A percentile compares a stretch with the other conserved stretches of the same genome.
phyloP scores from a whole-genome alignment of 768 basidiomycete species.

The Tylopilus sp. region DNA sequence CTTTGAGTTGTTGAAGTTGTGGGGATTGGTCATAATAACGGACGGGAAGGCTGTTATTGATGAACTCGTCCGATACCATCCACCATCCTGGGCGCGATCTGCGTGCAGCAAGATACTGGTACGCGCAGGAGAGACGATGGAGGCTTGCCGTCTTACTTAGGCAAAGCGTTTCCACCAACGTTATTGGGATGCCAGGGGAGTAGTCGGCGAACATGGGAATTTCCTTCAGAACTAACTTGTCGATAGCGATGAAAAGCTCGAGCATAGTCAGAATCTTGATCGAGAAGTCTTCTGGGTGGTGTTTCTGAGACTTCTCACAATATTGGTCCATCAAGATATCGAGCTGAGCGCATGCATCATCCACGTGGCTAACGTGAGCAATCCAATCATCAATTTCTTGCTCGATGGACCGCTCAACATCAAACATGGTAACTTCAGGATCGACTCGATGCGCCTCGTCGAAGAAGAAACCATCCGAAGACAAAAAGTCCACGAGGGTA shows the following conservation, averaged over 20 bases:
- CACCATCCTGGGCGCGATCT: background rate
- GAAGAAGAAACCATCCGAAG: background rate
- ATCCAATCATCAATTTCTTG: background rate
- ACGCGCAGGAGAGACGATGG: background rate
- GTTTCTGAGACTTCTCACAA: too few species aligned
- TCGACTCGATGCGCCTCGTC: background rate
- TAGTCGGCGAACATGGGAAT: background rate
- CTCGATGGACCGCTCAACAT: background rate
- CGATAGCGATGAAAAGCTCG: background rate
- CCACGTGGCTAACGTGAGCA: background rate
- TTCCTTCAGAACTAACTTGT: background rate
- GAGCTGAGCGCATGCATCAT: background rate
- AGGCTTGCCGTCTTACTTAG: background rate
- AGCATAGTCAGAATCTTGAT: background rate
- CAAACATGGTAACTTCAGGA: background rate
- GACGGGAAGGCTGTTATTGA: background rate
- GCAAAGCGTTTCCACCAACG: background rate
- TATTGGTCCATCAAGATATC: background rate
- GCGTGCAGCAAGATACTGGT: background rate
- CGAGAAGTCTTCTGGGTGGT: background rate
- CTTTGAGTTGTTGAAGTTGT: background rate
- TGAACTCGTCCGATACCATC: background rate
- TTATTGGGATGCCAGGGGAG: background rate
- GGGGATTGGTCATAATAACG: background rate
- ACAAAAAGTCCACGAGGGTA: background rate